These are phyloP conservation scores for Monilinia laxa DNA, from an alignment of 2,329 filamentous ascomycete genomes.

Conservation along the genomic window DNA sequence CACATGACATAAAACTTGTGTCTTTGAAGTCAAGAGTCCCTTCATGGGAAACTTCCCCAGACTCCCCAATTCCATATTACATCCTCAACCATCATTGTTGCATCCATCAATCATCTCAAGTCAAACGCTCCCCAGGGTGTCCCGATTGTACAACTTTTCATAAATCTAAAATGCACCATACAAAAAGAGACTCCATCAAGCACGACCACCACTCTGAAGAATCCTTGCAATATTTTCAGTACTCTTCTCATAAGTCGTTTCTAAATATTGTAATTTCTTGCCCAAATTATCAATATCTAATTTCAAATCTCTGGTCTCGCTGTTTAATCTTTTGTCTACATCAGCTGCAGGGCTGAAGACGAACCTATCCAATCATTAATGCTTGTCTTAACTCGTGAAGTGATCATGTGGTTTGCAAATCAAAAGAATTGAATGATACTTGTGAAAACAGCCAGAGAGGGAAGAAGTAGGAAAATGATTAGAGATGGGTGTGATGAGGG, in stretches of 20 bases:
- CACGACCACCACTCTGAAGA: slow-evolving; percentile 53
- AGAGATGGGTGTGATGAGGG: not conserved
- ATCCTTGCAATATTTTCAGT: slow-evolving; percentile 88
- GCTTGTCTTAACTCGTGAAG: slow-evolving; percentile 7
- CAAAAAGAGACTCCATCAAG: slow-evolving; percentile 26
- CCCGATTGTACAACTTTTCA: not conserved
- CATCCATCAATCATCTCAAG: not conserved
- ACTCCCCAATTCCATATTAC: not conserved
- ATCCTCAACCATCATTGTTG: not conserved
- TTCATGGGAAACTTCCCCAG: not conserved
- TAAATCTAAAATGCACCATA: not conserved
- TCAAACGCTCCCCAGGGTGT: not conserved
- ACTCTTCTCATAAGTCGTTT: slow-evolving; percentile 94
- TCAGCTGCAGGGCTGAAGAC: slow-evolving; percentile 71
- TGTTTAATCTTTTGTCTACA: slow-evolving; percentile 72
- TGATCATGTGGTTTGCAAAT: slow-evolving; percentile 17
- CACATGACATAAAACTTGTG: slow-evolving; percentile 4
- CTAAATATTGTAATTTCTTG: slow-evolving; percentile 88
- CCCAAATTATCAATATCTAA: slow-evolving; percentile 76
- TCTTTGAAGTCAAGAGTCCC: not conserved
- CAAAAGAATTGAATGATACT: too few species aligned
- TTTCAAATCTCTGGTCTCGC: slow-evolving; percentile 73
- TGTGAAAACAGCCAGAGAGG: not conserved
- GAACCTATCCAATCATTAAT: slow-evolving; percentile 63
- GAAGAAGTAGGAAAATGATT: not conserved